Conservation (phyloP, 768 basidiomycete species). For the Chiua virens region DNA sequence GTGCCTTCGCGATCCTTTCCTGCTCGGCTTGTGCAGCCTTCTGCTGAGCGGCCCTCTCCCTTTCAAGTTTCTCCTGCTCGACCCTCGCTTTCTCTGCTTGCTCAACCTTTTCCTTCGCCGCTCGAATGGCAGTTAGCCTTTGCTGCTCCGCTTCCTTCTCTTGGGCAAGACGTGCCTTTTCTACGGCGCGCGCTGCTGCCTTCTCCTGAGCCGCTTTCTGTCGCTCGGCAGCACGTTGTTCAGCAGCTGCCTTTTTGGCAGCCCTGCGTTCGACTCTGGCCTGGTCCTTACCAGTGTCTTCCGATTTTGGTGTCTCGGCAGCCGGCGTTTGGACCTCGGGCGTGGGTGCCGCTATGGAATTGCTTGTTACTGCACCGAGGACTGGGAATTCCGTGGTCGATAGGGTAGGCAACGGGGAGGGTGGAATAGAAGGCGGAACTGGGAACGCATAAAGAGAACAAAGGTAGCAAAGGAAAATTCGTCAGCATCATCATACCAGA, state of each 20-base stretch:
- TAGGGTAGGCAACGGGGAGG: conserved; percentile 47
- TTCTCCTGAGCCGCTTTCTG: conserved; percentile 59
- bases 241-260: conserved; percentile 61
- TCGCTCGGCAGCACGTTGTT: conserved; percentile 62
- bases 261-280: conserved; percentile 64
- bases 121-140: conserved; percentile 39
- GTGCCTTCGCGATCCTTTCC: conserved; percentile 34
- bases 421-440: conserved; percentile 36
- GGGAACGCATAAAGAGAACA: conserved; percentile 20
- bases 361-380: conserved; percentile 34
- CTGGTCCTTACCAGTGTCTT: conserved; percentile 42
- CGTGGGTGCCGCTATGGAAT: conserved; percentile 1
- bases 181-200: conserved; percentile 48
- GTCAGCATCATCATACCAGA: conserved; percentile 46
- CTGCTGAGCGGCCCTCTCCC: conserved; percentile 33
- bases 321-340: conserved; percentile 23
- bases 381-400: conserved; percentile 80
- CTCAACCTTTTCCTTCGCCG: conserved; percentile 39
- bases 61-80: conserved; percentile 42
- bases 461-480: conserved; percentile 28
- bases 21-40: conserved; percentile 37
- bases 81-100: conserved; percentile 35
- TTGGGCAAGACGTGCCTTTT: conserved; percentile 51
- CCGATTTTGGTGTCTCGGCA: conserved; percentile 27
- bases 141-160: conserved; percentile 60